Evolutionary conservation across 176 grass and related monocot species (phyloP).

Genomic region (Hsuehochloa calcarea): DNA sequence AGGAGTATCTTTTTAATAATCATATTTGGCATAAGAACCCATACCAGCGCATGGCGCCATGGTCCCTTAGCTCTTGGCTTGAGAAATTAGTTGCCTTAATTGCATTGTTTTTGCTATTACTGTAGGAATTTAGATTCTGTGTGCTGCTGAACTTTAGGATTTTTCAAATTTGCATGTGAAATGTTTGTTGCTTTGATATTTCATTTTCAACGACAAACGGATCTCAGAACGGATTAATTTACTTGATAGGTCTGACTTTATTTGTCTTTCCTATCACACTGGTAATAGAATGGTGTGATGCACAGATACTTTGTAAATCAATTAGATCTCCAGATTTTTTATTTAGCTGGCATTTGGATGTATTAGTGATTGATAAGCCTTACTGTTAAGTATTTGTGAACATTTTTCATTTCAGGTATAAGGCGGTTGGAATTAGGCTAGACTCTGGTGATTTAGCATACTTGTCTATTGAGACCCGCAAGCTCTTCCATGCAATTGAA

Average conservation of each 20-base stretch:
- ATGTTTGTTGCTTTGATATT: neutral
- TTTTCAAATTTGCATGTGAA: neutral
- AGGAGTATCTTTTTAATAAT: neutral
- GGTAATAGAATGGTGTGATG: neutral
- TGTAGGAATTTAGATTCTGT: neutral
- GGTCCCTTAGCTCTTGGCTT: neutral
- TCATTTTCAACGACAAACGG: neutral
- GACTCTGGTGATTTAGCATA: conserved; percentile 97
- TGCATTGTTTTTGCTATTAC: neutral
- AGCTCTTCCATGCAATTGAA: conserved; percentile 75
- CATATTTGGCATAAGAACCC: neutral
- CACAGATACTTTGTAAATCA: neutral
- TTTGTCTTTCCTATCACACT: neutral
- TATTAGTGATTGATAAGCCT: neutral
- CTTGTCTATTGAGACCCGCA: conserved; percentile 64
- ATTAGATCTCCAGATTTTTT: neutral
- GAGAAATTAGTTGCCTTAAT: neutral
- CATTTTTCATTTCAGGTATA: conserved; percentile 55
- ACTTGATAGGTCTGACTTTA: neutral
- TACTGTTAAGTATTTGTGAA: neutral
- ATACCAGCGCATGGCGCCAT: neutral
- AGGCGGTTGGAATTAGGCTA: conserved; percentile 85
- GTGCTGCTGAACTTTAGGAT: neutral
- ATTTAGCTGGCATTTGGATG: neutral
- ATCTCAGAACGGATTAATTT: neutral